Conservation (phyloP, 768 basidiomycete genomes). For the Naematelia aurantialba region DNA sequence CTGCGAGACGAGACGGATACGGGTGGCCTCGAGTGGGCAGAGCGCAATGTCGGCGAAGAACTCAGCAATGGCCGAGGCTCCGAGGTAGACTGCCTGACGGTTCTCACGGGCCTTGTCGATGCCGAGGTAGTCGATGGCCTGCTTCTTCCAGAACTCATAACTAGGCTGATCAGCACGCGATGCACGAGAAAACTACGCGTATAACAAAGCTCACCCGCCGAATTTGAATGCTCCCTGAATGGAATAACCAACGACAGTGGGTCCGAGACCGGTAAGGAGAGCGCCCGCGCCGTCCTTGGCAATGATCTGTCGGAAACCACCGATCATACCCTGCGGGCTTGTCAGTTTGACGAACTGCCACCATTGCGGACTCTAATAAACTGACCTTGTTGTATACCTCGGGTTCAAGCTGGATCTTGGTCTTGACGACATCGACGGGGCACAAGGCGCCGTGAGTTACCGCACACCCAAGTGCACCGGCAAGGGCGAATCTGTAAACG, state of each 20-base stretch:
- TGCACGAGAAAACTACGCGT: neutral
- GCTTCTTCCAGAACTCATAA: conserved; percentile 94
- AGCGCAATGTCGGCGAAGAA: conserved; percentile 94
- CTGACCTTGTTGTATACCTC: conserved; percentile 51
- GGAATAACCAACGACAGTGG: conserved; percentile 88
- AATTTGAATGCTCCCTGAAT: conserved; percentile 98
- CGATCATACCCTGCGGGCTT: conserved; percentile 64
- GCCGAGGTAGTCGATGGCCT: conserved; percentile 82
- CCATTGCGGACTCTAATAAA: too few relatives aligned
- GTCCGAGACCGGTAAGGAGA: conserved; percentile 91
- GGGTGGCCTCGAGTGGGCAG: conserved; percentile 73
- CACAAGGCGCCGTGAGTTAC: conserved; percentile 51
- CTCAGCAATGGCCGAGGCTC: conserved; percentile 88
- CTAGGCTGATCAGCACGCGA: conserved; percentile 8
- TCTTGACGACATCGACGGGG: conserved; percentile 89
- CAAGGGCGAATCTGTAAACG: conserved; percentile 47
- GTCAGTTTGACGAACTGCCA: neutral
- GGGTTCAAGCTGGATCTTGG: conserved; percentile 87
- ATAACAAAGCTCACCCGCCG: conserved; percentile 60
- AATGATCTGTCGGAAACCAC: conserved; percentile 78
- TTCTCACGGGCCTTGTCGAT: conserved; percentile 67
- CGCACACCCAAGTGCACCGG: conserved; percentile 51
- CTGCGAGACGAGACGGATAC: conserved; percentile 54
- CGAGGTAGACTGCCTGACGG: conserved; percentile 80
- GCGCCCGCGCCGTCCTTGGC: conserved; percentile 80